phyloP scores from a whole-genome alignment of 2,329 filamentous ascomycete species.

The Talaromyces atroroseus region DNA sequence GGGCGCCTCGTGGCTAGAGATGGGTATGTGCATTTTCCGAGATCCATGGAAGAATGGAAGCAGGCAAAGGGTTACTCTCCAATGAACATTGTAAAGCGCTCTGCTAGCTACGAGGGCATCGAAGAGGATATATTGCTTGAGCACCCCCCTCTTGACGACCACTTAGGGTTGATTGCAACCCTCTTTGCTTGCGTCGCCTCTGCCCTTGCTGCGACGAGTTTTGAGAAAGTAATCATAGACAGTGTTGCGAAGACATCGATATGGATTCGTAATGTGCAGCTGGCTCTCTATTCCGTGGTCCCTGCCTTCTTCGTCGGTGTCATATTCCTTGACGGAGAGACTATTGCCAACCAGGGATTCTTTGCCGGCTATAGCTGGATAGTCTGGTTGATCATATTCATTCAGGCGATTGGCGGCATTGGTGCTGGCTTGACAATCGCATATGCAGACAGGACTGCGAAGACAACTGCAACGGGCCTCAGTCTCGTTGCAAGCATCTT shows the following conservation, averaged over 20 bases:
- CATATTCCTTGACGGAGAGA: slow-evolving; percentile 76
- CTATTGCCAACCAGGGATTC: slow-evolving; percentile 78
- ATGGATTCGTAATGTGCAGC: slow-evolving; percentile 91
- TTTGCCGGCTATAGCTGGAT: slow-evolving; percentile 92
- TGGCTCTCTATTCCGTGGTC: slow-evolving; percentile 90
- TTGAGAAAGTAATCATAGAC: slow-evolving; percentile 82
- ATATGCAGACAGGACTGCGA: slow-evolving; percentile 82
- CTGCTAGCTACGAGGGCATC: slow-evolving; percentile 88
- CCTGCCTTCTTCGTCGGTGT: slow-evolving; percentile 83
- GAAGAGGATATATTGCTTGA: slow-evolving; percentile 54
- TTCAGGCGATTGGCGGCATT: slow-evolving; percentile 80
- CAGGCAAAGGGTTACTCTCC: slow-evolving; percentile 47
- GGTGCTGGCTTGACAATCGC: slow-evolving; percentile 77
- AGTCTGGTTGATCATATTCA: slow-evolving; percentile 77
- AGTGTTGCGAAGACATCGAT: slow-evolving; percentile 69
- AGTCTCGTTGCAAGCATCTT: slow-evolving; percentile 84
- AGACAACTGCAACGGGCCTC: slow-evolving; percentile 89
- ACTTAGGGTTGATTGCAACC: slow-evolving; percentile 72
- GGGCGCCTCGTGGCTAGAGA: slow-evolving; percentile 52
- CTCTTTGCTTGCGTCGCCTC: slow-evolving; percentile 73
- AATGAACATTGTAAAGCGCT: slow-evolving; percentile 58
- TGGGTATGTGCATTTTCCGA: slow-evolving; percentile 51
- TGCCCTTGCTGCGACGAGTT: slow-evolving; percentile 67
- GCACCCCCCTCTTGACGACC: slow-evolving; percentile 64
- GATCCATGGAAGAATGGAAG: slow-evolving; percentile 70